Conservation (phyloP, 2,329 filamentous ascomycete genomes). For the Aspergillus novofumigatus region DNA sequence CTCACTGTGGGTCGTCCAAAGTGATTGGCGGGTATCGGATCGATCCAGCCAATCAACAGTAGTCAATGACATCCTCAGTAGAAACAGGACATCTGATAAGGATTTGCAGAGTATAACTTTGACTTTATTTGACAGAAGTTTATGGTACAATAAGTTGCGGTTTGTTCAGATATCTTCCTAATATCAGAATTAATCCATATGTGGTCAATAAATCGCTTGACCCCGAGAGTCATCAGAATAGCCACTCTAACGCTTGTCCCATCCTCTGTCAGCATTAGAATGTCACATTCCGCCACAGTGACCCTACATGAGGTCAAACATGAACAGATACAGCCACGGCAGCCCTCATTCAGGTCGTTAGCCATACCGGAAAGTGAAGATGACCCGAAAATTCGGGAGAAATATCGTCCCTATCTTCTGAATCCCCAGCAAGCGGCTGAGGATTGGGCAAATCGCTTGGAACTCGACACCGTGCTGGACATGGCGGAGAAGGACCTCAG, state of each 20-base stretch:
- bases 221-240: neutral
- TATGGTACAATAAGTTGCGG: neutral
- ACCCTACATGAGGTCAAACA: neutral
- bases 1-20: neutral
- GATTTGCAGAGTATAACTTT: neutral
- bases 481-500: constrained; percentile 49
- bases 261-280: neutral
- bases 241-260: neutral
- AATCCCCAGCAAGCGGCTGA: constrained; percentile 25
- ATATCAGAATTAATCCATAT: neutral
- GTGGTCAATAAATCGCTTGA: neutral
- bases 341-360: constrained; percentile 27
- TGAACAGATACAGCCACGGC: neutral
- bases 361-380: constrained; percentile 47
- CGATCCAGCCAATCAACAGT: neutral
- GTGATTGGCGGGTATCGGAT: neutral
- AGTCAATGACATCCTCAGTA: neutral
- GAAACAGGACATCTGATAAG: neutral
- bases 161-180: neutral
- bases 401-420: constrained; percentile 56
- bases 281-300: neutral
- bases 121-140: neutral
- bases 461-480: constrained; percentile 50
- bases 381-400: constrained; percentile 39
- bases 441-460: constrained; percentile 57